Evolutionary conservation across 495 filamentous ascomycete genomes (phyloP).

Genomic region (Rhypophila decipiens): DNA sequence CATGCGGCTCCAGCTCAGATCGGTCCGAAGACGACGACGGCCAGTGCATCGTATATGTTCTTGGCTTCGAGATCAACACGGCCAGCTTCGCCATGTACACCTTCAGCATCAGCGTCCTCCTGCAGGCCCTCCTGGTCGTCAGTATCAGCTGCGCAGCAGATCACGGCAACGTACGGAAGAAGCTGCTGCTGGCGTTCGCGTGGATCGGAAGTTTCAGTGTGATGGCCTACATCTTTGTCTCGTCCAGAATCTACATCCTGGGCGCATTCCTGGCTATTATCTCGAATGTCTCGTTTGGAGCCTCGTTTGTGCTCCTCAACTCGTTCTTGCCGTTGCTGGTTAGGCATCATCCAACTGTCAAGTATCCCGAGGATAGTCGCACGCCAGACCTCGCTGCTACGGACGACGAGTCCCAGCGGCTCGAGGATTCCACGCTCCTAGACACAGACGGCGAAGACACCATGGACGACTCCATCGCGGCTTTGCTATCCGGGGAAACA

Average conservation of each 20-base stretch:
- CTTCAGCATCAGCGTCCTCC: conserved; percentile 82
- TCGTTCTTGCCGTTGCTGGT: conserved; percentile 78
- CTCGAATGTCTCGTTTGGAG: conserved; percentile 84
- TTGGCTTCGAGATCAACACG: conserved; percentile 86
- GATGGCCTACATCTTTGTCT: conserved; percentile 82
- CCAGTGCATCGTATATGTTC: conserved; percentile 76
- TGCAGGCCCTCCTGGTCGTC: conserved; percentile 86
- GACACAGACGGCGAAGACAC: conserved; percentile 10
- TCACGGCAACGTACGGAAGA: conserved; percentile 89
- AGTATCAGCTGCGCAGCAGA: conserved; percentile 95
- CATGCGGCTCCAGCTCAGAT: conserved; percentile 52
- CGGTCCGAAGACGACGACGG: conserved; percentile 33
- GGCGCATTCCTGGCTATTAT: conserved; percentile 79
- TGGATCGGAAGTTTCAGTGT: conserved; percentile 72
- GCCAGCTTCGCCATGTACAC: conserved; percentile 98
- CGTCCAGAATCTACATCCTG: conserved; percentile 66
- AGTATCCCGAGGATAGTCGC: conserved; percentile 16
- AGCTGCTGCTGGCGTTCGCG: conserved; percentile 74
- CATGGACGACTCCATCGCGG: conserved; percentile 37
- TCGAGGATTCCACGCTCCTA: conserved; percentile 6
- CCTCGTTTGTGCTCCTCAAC: conserved; percentile 79
- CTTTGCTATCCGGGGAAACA: conserved; percentile 28
- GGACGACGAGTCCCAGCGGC: conserved; percentile 13
- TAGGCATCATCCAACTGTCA: conserved; percentile 60
- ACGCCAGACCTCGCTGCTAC: conserved; percentile 8